phyloP scores from a whole-genome alignment of 2,329 filamentous ascomycete species.

The Xylariomycetidae sp. region DNA sequence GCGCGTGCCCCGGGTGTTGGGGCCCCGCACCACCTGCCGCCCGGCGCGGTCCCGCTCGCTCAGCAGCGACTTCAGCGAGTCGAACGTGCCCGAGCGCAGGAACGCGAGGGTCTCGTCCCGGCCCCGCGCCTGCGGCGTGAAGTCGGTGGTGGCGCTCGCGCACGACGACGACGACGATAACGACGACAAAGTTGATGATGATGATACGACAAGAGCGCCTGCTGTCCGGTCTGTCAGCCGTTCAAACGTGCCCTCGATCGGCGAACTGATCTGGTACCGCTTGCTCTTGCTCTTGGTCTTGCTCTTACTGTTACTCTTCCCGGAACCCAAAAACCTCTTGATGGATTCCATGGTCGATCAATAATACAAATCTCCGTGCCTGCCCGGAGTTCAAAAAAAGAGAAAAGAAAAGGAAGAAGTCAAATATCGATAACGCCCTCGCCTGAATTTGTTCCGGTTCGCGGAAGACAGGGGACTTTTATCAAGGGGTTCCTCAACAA shows the following conservation, averaged over 20 bases:
- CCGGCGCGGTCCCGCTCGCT: slow-evolving; percentile 13
- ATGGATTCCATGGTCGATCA: slow-evolving; percentile 16
- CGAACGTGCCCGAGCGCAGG: slow-evolving; percentile 8
- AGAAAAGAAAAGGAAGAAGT: too few relatives aligned
- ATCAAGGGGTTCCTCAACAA: too few relatives aligned
- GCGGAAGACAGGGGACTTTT: too few relatives aligned
- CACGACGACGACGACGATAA: too few relatives aligned
- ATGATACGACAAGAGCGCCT: background rate
- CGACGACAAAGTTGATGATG: background rate
- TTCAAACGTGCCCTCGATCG: slow-evolving; percentile 3
- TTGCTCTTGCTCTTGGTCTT: slow-evolving; percentile 5
- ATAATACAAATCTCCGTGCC: too few relatives aligned
- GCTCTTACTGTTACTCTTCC: too few relatives aligned
- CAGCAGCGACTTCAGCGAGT: slow-evolving; percentile 10
- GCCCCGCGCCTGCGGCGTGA: slow-evolving; percentile 13
- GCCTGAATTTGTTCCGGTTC: too few relatives aligned
- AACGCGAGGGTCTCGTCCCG: slow-evolving; percentile 12
- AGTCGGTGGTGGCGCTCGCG: too few relatives aligned
- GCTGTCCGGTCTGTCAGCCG: background rate
- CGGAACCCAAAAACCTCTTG: slow-evolving; percentile 7
- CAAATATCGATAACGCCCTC: too few relatives aligned
- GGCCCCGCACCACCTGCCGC: slow-evolving; percentile 7
- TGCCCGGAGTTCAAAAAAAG: too few relatives aligned
- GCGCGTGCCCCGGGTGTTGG: slow-evolving; percentile 12
- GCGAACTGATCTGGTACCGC: slow-evolving; percentile 3